Base-by-base conservation (phyloP, 345 rosid species). In the Gossypioides kirkii region DNA sequence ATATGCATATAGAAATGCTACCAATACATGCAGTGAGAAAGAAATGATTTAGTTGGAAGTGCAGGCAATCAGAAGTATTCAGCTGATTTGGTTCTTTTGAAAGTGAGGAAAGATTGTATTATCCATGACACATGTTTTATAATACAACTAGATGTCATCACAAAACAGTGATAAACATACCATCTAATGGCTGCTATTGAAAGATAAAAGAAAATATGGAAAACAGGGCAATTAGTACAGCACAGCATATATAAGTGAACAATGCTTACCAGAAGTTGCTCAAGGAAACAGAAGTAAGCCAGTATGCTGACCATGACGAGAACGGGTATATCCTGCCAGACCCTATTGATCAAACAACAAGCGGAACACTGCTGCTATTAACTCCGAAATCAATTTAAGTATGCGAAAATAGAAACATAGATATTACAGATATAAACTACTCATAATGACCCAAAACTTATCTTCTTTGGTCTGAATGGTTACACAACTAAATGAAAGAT, bases 281-380 rank as follows among this genome's bases (percentile, higher is more conserved):
- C 98, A 0, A 94, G 94, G 82, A 88, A 91, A 74, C 98, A 94
- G 76, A 94, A 94, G 86, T 91, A 94, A 38, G 94, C 91, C 49
- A 90, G 94, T 92, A 91, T 91, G 87, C 96, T 94, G 77, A 94
- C 83, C 60, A 91, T 86, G 65, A 94, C 87, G 3, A 94, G 90
- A 71, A 89, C 84, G 1, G 97, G 95, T 2, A 89, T 89, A 82
- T 94, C 94, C 85, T 89, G 98, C 96, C 98, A 94, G 32, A 89
- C 81, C 86, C 98, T 94, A 78, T 42, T 64, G 28, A 42, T 64
- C 53, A 89, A 70, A 89, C 79, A 68, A 92, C 89, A 75, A 89
- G 85, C 65, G 96, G 94, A 10, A 92, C 89, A 47, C 94, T 83
- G 56, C 86, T 86, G 85, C 87, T 72, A 71, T 63, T 41, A 63